Evolutionary conservation across 2,329 filamentous ascomycete species (phyloP).

Genomic region (Sporothrix brunneoviolacea): DNA sequence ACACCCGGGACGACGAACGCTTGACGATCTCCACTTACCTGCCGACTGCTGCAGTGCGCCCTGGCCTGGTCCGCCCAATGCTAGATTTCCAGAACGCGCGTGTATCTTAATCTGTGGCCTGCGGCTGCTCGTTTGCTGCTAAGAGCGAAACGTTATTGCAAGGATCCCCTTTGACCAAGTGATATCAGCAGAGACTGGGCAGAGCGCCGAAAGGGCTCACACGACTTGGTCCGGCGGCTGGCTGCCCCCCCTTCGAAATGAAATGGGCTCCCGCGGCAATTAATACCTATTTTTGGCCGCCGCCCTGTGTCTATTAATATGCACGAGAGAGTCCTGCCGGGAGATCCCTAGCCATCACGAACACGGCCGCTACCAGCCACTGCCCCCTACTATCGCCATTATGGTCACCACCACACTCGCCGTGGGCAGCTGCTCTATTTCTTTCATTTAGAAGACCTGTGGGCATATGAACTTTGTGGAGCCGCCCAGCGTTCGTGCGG

Average conservation of each 20-base stretch:
- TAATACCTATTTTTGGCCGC: slow-evolving; percentile 1
- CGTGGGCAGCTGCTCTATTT: background rate
- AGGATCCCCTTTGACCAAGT: too few relatives aligned
- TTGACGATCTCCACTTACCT: too few relatives aligned
- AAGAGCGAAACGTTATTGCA: background rate
- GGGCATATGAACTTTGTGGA: background rate
- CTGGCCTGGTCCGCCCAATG: too few relatives aligned
- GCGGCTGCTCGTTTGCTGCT: too few relatives aligned
- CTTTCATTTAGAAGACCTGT: background rate
- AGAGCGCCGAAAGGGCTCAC: background rate
- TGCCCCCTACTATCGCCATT: background rate
- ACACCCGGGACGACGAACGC: too few relatives aligned
- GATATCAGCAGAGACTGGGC: too few relatives aligned
- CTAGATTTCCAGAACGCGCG: too few relatives aligned
- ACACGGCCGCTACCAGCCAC: background rate
- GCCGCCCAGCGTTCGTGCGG: background rate
- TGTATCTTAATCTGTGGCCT: too few relatives aligned
- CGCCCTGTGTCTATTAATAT: slow-evolving; percentile 1
- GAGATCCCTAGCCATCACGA: background rate
- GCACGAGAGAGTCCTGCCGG: slow-evolving; percentile 4
- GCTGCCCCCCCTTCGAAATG: background rate
- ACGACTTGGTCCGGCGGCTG: background rate
- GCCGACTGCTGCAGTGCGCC: too few relatives aligned
- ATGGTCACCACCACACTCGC: background rate
- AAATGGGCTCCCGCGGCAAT: background rate